Evolutionary conservation across 441 rosid genomes (phyloP), one percentile per base, ranked within the genome.

Genomic region (Pelargonium citronellum): DNA sequence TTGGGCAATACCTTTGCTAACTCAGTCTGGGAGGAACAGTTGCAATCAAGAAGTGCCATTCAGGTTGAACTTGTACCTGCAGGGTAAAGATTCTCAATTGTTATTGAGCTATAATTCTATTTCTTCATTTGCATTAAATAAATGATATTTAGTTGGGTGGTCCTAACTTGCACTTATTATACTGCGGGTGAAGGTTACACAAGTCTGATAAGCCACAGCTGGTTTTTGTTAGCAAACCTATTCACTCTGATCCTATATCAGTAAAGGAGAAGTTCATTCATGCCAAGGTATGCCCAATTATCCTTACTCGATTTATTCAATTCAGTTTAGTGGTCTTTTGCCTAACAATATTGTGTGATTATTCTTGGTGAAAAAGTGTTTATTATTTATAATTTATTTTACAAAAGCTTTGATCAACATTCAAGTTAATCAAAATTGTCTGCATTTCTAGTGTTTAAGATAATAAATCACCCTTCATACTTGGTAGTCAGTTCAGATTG

Each of bases 241-340:
- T 75, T 83, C 88, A 81, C 67, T 71, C 82, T 43, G 99, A 96
- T 85, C 79, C 88, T 76, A 91, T 96, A 80, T 85, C 95, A 69
- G 81, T 88, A 39, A 96, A 96, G 88, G 99, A 96, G 85, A 96
- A 91, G 84, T 96, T 89, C 79, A 96, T 96, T 71, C 99, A 93
- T 79, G 92, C 97, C 63, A 96, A 96, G 97, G 99, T 93, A 39
- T 58, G 13, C 55, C 30, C 13, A 15, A 63, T 71, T 72, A 27
- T 39, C 27, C 12, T 74, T 20, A 49, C 44, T 63, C 9, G 5
- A 24, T 62, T 46, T 30, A 24, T 62, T 46, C 22, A 73, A 62
- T 22, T 68, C 57, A 37, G 20, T 55, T 66, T 9, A 47, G 27
- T 71, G 34, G 7, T 30, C 22, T 43, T 55, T 22, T 20, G 41